phyloP scores from a whole-genome alignment of 768 basidiomycete species.

The Tulasnella sp. region DNA sequence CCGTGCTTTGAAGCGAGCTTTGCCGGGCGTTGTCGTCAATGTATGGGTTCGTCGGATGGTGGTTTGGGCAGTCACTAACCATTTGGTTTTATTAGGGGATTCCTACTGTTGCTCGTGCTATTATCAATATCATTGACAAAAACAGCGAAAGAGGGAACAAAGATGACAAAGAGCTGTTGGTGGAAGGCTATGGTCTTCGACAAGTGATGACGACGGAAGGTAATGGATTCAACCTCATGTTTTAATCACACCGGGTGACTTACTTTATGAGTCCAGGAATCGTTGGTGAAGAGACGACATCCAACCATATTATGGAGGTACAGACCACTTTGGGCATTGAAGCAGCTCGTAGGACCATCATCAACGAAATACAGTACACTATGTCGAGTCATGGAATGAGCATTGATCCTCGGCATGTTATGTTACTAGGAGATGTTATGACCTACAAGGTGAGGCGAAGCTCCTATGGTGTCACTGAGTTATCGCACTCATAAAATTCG shows the following conservation, averaged over 20 bases:
- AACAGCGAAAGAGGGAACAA: slow-evolving; percentile 67
- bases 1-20: slow-evolving; percentile 69
- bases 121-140: slow-evolving; percentile 92
- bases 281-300: slow-evolving; percentile 79
- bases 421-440: slow-evolving; percentile 98
- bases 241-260: neutral
- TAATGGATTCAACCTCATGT: slow-evolving; percentile 25
- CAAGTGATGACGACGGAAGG: slow-evolving; percentile 97
- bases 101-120: slow-evolving; percentile 72
- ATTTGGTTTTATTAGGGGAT: slow-evolving; percentile 46
- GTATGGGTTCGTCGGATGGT: slow-evolving; percentile 27
- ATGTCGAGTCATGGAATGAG: slow-evolving; percentile 98
- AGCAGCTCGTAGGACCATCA: slow-evolving; percentile 84
- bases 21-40: slow-evolving; percentile 85
- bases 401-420: slow-evolving; percentile 96
- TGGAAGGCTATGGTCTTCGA: slow-evolving; percentile 93
- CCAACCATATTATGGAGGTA: slow-evolving; percentile 96
- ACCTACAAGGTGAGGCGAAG: slow-evolving; percentile 66
- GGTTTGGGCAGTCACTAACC: neutral
- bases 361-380: slow-evolving; percentile 93
- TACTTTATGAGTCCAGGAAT: slow-evolving; percentile 48
- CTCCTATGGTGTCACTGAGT: neutral
- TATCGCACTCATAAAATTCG: neutral
- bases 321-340: slow-evolving; percentile 95
- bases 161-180: slow-evolving; percentile 80